These are phyloP conservation scores for Mrakiaceae sp. DNA, from an alignment of 1,284 basidiomycete species.

Conservation along the genomic window DNA sequence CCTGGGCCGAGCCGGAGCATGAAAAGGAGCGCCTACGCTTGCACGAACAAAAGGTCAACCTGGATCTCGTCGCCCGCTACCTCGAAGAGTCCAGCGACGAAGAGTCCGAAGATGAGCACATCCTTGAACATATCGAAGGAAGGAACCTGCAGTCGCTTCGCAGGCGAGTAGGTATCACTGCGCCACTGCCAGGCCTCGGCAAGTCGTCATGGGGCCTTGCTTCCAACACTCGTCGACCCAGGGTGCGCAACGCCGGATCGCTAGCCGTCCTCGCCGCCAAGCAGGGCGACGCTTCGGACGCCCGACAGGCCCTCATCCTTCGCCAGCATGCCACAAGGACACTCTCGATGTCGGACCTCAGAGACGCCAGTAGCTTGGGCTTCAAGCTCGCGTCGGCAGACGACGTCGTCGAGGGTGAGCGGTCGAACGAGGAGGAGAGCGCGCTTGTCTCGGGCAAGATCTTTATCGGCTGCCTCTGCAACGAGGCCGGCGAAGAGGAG, in stretches of 20 bases:
- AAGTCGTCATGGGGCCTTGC: slow-evolving; percentile 4
- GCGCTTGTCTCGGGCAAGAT: neutral
- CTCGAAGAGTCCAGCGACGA: slow-evolving; percentile 25
- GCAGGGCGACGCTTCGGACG: slow-evolving; percentile 14
- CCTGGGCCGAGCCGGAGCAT: slow-evolving; percentile 52
- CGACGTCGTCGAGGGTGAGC: slow-evolving; percentile 36
- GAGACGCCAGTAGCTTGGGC: slow-evolving; percentile 22
- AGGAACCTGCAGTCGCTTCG: no score
- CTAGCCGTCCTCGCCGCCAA: neutral
- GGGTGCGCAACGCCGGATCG: slow-evolving; percentile 1
- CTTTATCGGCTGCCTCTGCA: slow-evolving; percentile 17
- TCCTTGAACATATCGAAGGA: no score
- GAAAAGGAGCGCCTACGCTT: slow-evolving; percentile 34
- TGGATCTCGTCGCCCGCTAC: slow-evolving; percentile 17
- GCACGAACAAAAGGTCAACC: slow-evolving; percentile 1
- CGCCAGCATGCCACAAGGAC: slow-evolving; percentile 7
- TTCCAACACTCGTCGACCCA: neutral
- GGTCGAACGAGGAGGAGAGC: neutral
- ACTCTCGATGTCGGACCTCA: slow-evolving; percentile 3
- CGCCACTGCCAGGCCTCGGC: neutral
- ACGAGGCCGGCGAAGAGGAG: slow-evolving; percentile 18
- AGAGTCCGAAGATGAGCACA: slow-evolving; percentile 18
- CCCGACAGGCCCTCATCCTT: slow-evolving; percentile 12
- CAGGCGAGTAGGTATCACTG: no score
- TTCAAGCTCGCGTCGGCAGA: slow-evolving; percentile 40